Evolutionary conservation across 2,329 filamentous ascomycete species (phyloP).

Genomic region (Fusarium papillatum): DNA sequence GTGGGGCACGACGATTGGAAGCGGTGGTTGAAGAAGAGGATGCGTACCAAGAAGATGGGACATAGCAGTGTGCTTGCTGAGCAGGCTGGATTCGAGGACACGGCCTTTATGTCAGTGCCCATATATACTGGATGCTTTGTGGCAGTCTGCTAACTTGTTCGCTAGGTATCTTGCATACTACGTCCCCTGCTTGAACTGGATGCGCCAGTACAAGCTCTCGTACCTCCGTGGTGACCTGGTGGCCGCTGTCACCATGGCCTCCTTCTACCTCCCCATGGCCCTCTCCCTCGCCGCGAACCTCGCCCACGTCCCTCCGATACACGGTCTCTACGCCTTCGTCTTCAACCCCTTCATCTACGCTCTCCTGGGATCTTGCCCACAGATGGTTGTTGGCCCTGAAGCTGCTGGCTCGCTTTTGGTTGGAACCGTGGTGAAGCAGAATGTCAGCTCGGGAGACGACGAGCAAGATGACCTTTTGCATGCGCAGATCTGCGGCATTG

Average conservation of each 20-base stretch:
- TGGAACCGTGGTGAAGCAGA: slow-evolving; percentile 86
- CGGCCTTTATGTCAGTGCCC: slow-evolving; percentile 76
- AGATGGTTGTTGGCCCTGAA: slow-evolving; percentile 95
- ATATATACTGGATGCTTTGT: not conserved
- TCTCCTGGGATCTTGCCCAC: slow-evolving; percentile 89
- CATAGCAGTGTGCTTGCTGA: slow-evolving; percentile 80
- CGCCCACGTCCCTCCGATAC: slow-evolving; percentile 91
- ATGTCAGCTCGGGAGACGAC: slow-evolving; percentile 75
- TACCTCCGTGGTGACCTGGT: slow-evolving; percentile 90
- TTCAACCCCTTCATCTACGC: slow-evolving; percentile 95
- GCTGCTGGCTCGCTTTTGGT: slow-evolving; percentile 93
- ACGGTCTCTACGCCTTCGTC: slow-evolving; percentile 94
- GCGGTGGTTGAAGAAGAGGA: slow-evolving; percentile 62
- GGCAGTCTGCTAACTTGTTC: slow-evolving; percentile 19
- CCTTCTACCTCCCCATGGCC: slow-evolving; percentile 98
- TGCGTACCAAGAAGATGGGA: slow-evolving; percentile 76
- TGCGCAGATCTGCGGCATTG: slow-evolving; percentile 87
- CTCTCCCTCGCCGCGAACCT: slow-evolving; percentile 94
- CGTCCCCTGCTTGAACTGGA: slow-evolving; percentile 91
- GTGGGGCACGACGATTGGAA: slow-evolving; percentile 61
- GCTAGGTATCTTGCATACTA: slow-evolving; percentile 92
- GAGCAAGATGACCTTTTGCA: slow-evolving; percentile 77
- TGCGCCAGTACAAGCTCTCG: slow-evolving; percentile 85
- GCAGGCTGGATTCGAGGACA: slow-evolving; percentile 80
- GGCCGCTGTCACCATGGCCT: slow-evolving; percentile 95